Base-by-base conservation (phyloP, 2,329 filamentous ascomycete genomes). In the Capronia coronata region DNA sequence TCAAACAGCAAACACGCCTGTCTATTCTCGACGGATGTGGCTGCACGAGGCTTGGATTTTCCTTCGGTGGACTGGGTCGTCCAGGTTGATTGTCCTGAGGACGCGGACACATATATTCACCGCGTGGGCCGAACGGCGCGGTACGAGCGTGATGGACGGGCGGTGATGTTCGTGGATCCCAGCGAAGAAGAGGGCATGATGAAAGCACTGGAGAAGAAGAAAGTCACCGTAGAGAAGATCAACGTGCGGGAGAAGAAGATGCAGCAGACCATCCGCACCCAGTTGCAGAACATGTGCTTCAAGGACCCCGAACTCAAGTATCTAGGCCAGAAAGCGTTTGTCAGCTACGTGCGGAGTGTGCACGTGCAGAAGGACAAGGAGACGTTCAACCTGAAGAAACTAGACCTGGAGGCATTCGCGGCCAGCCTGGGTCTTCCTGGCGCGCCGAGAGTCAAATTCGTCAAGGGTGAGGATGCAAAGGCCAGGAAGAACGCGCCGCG, bases 61-160 rank as follows among this genome's bases (percentile, higher is more conserved):
- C 93, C 93, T 0, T 84, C 89, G 2, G 93, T 98, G 0, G 93
- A 98, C 66, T 98, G 93, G 86, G 93, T 98, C 3, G 88, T 98
- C n/a, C 93, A 98, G 65, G 78, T 87, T n/a, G 93, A 98, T 66
- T 94, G 87, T 59, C 93, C 93, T 0, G 93, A 98, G 67, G 91
- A 98, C 66, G 86, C 87, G 2, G 93, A 97, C 63, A 98, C 93
- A 0, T 98, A 98, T 63, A 97, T 98, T 59, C 93, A 98, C 69
- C 82, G 93, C 51, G 91, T 96, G 3, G 93, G 93, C 1, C 81
- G 93, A 23, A 97, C 93, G 14, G 93, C 93, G n/a, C 80, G 91
- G 18, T 97, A 94, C 66, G 84, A 96, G 62, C 84, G 86, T 56
- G 81, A 87, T 46, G 93, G 93, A 6, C 82, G 84, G 32, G 91